Conservation (phyloP, 2,329 filamentous ascomycete species). For the Fusarium mundagurra region DNA sequence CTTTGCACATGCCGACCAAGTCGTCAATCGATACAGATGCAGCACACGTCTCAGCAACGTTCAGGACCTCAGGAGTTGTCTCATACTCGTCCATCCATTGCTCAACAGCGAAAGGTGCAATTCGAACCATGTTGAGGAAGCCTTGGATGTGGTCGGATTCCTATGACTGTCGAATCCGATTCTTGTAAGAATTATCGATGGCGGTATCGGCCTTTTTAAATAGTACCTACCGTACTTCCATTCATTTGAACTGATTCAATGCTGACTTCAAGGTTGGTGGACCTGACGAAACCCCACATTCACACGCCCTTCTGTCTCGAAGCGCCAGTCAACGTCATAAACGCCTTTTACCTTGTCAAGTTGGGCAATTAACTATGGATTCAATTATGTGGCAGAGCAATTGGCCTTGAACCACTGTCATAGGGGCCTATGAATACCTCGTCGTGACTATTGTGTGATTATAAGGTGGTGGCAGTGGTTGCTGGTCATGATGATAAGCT, state of each 20-base stretch:
- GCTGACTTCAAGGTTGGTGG: background rate
- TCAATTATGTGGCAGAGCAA: background rate
- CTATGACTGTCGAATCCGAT: background rate
- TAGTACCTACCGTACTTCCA: background rate
- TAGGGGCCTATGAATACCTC: background rate
- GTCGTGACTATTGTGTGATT: background rate
- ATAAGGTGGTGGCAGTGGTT: background rate
- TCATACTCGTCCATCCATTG: conserved; percentile 73
- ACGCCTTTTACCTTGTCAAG: background rate
- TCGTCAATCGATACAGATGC: conserved; percentile 78
- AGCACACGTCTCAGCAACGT: conserved; percentile 83
- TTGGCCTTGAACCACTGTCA: background rate
- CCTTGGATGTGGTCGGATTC: background rate
- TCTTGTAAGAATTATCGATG: background rate
- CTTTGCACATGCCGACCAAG: conserved; percentile 67
- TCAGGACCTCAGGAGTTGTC: conserved; percentile 65
- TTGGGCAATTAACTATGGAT: background rate
- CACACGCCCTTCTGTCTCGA: background rate
- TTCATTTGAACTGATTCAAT: background rate
- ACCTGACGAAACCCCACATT: background rate
- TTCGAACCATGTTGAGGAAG: conserved; percentile 59
- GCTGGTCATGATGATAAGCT: background rate
- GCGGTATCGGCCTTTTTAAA: background rate
- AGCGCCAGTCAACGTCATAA: background rate
- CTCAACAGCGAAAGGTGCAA: conserved; percentile 75